Evolutionary conservation across 306 rosid genomes (phyloP).

Genomic region (Pyrus pyrifolia): DNA sequence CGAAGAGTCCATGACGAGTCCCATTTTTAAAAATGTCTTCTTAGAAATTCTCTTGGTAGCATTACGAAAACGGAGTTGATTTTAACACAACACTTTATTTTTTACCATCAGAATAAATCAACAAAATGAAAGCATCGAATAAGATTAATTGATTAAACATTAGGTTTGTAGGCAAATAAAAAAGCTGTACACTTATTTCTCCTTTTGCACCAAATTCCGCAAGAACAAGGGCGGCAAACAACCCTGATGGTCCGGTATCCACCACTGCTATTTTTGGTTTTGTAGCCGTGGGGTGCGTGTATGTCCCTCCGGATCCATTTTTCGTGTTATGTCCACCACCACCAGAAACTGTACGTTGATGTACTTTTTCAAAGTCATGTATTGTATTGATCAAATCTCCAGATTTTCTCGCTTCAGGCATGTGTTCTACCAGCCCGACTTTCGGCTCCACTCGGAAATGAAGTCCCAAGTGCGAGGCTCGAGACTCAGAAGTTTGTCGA

Average conservation of each 20-base stretch:
- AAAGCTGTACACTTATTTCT: too few species aligned
- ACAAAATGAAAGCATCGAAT: too few species aligned
- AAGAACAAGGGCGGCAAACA: conserved; percentile 83
- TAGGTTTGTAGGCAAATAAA: too few species aligned
- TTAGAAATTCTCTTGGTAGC: too few species aligned
- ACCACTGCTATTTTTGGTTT: conserved; percentile 78
- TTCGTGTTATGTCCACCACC: conserved; percentile 27
- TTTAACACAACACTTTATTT: too few species aligned
- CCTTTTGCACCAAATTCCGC: conserved; percentile 55
- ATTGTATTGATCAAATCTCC: conserved; percentile 56
- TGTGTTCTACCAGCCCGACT: conserved; percentile 71
- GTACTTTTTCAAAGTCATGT: conserved; percentile 34
- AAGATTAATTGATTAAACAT: too few species aligned
- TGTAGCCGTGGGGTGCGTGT: conserved; percentile 11
- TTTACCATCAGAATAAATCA: too few species aligned
- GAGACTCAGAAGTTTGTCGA: conserved; percentile 48
- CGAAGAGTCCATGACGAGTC: too few species aligned
- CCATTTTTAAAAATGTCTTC: too few species aligned
- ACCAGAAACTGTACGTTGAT: conserved; percentile 12
- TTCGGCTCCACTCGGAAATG: conserved; percentile 73
- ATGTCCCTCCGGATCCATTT: conserved; percentile 24
- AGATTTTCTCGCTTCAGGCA: conserved; percentile 35
- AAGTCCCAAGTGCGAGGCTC: conserved; percentile 87
- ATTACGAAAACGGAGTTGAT: too few species aligned
- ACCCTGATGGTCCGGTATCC: conserved; percentile 94